Evolutionary conservation across 2,329 filamentous ascomycete species (phyloP).

Genomic region (Xylaria hypoxylon): DNA sequence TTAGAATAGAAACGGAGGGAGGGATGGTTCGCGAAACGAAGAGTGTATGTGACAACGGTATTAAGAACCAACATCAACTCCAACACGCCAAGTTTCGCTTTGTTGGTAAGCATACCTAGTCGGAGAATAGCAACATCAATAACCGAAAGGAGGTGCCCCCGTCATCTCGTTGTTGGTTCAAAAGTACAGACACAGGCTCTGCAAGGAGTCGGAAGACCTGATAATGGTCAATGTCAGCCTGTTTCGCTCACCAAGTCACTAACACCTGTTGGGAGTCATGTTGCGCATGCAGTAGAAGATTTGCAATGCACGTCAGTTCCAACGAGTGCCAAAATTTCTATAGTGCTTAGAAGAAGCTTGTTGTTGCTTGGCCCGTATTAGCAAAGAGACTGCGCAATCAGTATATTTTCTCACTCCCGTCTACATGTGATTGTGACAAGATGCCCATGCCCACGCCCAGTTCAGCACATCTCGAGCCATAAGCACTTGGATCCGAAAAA

Average conservation of each 20-base stretch:
- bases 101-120: slow-evolving; percentile 9
- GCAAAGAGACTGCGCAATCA: slow-evolving; percentile 2
- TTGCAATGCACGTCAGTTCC: slow-evolving; percentile 26
- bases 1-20: neutral
- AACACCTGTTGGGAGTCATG: slow-evolving; percentile 34
- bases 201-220: neutral
- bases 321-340: slow-evolving; percentile 13
- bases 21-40: neutral
- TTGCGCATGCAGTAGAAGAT: slow-evolving; percentile 25
- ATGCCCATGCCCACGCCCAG: neutral
- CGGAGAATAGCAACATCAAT: neutral
- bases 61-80: slow-evolving; percentile 11
- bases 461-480: slow-evolving; percentile 7
- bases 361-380: slow-evolving; percentile 15
- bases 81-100: neutral
- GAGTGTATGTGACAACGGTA: neutral
- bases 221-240: slow-evolving; percentile 19
- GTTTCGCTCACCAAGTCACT: slow-evolving; percentile 14
- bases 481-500: slow-evolving; percentile 21
- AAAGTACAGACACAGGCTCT: slow-evolving; percentile 8
- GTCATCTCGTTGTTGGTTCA: slow-evolving; percentile 17
- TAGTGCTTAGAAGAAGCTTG: slow-evolving; percentile 32
- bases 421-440: slow-evolving; percentile 17
- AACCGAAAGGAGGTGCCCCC: neutral
- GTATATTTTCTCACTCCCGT: neutral